These are phyloP conservation scores for Rickenella mellea DNA, from an alignment of 768 basidiomycete species.

Conservation along the genomic window DNA sequence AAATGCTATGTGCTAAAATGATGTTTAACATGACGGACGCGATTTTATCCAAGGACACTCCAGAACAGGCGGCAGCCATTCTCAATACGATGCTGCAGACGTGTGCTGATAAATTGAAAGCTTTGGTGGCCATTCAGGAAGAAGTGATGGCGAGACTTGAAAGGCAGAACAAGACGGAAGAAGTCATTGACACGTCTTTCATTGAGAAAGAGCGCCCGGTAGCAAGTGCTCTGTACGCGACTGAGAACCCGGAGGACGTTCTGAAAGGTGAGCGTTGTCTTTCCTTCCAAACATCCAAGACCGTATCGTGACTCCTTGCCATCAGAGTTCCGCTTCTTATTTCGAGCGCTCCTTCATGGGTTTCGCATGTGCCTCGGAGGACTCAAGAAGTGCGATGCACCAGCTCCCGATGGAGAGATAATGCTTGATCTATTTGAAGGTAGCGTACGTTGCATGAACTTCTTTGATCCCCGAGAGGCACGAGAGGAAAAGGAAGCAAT, in stretches of 20 bases:
- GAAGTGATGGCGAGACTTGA: conserved; percentile 45
- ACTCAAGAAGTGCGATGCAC: conserved; percentile 72
- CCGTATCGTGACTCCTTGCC: not conserved
- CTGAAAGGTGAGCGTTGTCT: conserved; percentile 50
- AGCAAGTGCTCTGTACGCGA: conserved; percentile 62
- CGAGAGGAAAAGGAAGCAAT: conserved; percentile 70
- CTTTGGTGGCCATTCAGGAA: conserved; percentile 56
- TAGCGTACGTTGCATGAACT: conserved; percentile 72
- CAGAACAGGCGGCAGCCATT: conserved; percentile 58
- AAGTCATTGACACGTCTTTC: conserved; percentile 43
- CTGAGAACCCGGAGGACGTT: conserved; percentile 77
- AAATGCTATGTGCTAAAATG: conserved; percentile 88
- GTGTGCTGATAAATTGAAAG: conserved; percentile 76
- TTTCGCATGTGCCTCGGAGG: conserved; percentile 71
- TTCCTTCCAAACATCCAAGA: no score
- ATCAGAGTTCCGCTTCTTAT: conserved; percentile 76
- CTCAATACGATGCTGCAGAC: conserved; percentile 72
- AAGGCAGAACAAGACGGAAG: conserved; percentile 28
- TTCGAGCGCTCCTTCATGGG: conserved; percentile 82
- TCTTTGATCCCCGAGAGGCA: conserved; percentile 60
- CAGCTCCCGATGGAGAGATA: conserved; percentile 75
- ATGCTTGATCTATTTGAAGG: conserved; percentile 84
- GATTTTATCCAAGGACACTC: conserved; percentile 66
- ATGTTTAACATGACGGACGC: conserved; percentile 84
- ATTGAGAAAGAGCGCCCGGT: conserved; percentile 87